phyloP scores from a whole-genome alignment of 2,329 filamentous ascomycete species.

The Bipolaris zeicola region DNA sequence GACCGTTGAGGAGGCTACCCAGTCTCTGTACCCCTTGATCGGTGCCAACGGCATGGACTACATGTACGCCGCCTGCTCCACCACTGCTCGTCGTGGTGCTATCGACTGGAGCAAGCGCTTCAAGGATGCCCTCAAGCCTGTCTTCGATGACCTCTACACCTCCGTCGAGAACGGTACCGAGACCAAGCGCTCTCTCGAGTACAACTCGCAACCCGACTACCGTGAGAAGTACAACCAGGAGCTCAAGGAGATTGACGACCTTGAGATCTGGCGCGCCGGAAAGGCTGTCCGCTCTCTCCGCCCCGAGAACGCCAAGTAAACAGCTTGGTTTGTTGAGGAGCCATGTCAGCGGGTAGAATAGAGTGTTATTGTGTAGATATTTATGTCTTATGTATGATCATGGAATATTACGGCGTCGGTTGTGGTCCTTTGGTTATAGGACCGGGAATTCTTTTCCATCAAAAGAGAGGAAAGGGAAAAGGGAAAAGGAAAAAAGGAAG shows the following conservation, averaged over 20 bases:
- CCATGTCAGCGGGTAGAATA: constrained; percentile 3
- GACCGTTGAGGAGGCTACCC: constrained; percentile 99
- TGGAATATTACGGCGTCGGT: constrained; percentile 25
- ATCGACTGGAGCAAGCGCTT: constrained; percentile 98
- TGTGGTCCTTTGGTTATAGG: constrained; percentile 2
- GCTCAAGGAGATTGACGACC: constrained; percentile 96
- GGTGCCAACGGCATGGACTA: constrained; percentile 99
- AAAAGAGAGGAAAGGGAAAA: background rate
- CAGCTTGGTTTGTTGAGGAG: background rate
- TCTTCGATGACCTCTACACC: constrained; percentile 97
- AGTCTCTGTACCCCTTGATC: constrained; percentile 97
- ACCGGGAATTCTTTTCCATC: background rate
- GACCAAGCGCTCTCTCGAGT: constrained; percentile 95
- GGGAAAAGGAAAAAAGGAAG: background rate
- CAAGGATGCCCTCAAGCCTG: constrained; percentile 98
- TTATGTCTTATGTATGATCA: constrained; percentile 26
- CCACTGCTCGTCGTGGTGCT: constrained; percentile 95
- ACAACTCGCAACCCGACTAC: constrained; percentile 96
- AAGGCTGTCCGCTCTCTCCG: constrained; percentile 79
- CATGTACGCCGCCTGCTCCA: constrained; percentile 99
- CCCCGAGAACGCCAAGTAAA: constrained; percentile 48
- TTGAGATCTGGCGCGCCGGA: constrained; percentile 99
- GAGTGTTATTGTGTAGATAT: constrained; percentile 32
- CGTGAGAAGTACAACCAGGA: constrained; percentile 96
- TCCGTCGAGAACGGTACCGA: constrained; percentile 88